These are phyloP conservation scores for Magnolia changhungtana DNA, from an alignment of 164 flowering plant genomes.

Conservation along the genomic window DNA sequence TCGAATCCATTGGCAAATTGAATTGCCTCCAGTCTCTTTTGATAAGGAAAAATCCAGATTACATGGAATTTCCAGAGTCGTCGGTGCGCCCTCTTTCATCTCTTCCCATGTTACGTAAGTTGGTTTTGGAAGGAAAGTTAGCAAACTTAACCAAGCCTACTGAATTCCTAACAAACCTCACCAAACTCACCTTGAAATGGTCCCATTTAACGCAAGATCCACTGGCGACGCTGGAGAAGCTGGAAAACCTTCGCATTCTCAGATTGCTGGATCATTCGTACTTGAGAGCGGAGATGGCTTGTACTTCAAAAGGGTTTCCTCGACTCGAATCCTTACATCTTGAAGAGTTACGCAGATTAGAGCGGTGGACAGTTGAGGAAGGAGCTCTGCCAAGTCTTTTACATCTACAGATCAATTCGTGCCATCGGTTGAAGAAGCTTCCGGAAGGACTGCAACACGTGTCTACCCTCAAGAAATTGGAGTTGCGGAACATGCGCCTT, in stretches of 20 bases:
- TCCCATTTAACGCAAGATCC: background rate
- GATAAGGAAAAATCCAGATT: too few relatives aligned
- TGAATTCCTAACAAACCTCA: too few relatives aligned
- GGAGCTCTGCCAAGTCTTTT: background rate
- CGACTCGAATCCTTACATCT: background rate
- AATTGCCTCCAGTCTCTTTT: too few relatives aligned
- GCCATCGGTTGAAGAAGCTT: constrained; percentile 20
- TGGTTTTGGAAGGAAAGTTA: too few relatives aligned
- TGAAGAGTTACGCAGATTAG: background rate
- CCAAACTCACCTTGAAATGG: too few relatives aligned
- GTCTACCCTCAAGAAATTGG: constrained; percentile 11
- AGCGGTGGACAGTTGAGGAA: background rate
- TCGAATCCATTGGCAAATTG: too few relatives aligned
- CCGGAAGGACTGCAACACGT: constrained; percentile 27
- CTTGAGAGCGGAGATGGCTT: constrained; percentile 10
- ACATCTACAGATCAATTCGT: background rate
- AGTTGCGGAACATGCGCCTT: background rate
- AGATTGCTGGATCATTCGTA: background rate
- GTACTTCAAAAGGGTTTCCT: background rate
- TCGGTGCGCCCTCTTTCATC: too few relatives aligned
- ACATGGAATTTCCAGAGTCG: too few relatives aligned
- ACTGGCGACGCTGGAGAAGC: background rate
- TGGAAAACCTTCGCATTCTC: background rate
- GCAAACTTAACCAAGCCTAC: too few relatives aligned
- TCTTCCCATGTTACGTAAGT: too few relatives aligned